A percentile compares a stretch with the other conserved stretches of the same genome.
These are phyloP conservation scores for Botrytis deweyae DNA, from an alignment of 2,329 filamentous ascomycete species.

Conservation along the genomic window DNA sequence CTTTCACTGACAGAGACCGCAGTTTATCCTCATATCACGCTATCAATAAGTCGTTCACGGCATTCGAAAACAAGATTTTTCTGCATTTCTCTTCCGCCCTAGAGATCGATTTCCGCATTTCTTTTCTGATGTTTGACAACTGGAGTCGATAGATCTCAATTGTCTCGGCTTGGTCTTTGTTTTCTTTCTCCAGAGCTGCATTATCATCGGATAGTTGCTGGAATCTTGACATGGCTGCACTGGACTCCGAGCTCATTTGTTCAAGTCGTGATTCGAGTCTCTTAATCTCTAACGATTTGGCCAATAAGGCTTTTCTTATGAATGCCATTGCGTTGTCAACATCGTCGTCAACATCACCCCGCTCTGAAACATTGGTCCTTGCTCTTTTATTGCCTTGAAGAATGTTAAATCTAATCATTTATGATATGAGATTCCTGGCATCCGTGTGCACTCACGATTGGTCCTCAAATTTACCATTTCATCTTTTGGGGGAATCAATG, in stretches of 20 bases:
- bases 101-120: neutral
- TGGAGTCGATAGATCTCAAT: neutral
- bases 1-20: accelerated
- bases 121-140: neutral
- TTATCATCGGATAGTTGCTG: neutral
- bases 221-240: neutral
- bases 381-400: neutral
- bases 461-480: neutral
- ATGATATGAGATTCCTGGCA: no score
- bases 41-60: neutral
- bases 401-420: neutral
- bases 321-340: neutral
- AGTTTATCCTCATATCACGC: neutral
- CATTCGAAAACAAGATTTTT: neutral
- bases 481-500: no score
- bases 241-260: neutral
- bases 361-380: neutral
- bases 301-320: neutral
- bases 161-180: neutral
- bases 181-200: neutral
- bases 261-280: neutral
- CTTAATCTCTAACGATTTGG: neutral
- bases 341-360: neutral
- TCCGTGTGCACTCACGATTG: neutral
- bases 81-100: neutral